Conservation (phyloP, 1,139 yeast genomes). For the Suhomyces panamericanus region DNA sequence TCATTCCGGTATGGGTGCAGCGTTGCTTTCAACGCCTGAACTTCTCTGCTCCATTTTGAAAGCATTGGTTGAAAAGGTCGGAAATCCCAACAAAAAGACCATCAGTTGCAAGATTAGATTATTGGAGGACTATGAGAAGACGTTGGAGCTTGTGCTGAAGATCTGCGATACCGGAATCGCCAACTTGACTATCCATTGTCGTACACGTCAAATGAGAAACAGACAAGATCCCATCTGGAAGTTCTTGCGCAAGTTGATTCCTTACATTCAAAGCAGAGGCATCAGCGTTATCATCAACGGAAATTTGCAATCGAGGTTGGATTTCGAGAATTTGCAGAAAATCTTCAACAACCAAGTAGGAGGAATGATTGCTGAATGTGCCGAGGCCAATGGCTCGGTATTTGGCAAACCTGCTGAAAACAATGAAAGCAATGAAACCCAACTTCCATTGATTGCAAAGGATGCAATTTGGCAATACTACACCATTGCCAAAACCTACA, state of each 20-base stretch:
- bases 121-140: slow-evolving; percentile 57
- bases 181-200: slow-evolving; percentile 86
- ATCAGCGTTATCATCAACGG: slow-evolving; percentile 84
- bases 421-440: slow-evolving; percentile 10
- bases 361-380: slow-evolving; percentile 91
- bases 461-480: slow-evolving; percentile 56
- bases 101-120: slow-evolving; percentile 89
- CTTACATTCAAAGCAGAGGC: slow-evolving; percentile 59
- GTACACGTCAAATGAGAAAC: slow-evolving; percentile 88
- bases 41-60: slow-evolving; percentile 64
- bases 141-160: slow-evolving; percentile 59
- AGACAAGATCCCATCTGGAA: slow-evolving; percentile 75
- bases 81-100: slow-evolving; percentile 71
- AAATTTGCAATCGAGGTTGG: slow-evolving; percentile 56
- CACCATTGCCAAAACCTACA: slow-evolving; percentile 44
- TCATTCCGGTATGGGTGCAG: slow-evolving; percentile 98
- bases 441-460: slow-evolving; percentile 54
- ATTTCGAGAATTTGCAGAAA: slow-evolving; percentile 53
- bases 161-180: slow-evolving; percentile 79
- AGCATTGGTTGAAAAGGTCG: slow-evolving; percentile 74
- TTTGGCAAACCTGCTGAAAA: slow-evolving; percentile 36
- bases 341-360: slow-evolving; percentile 58
- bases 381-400: slow-evolving; percentile 83
- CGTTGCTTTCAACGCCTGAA: slow-evolving; percentile 79
- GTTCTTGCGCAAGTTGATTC: slow-evolving; percentile 60